Conservation (phyloP, 768 basidiomycete species). For the Xerocomellus chrysenteron region DNA sequence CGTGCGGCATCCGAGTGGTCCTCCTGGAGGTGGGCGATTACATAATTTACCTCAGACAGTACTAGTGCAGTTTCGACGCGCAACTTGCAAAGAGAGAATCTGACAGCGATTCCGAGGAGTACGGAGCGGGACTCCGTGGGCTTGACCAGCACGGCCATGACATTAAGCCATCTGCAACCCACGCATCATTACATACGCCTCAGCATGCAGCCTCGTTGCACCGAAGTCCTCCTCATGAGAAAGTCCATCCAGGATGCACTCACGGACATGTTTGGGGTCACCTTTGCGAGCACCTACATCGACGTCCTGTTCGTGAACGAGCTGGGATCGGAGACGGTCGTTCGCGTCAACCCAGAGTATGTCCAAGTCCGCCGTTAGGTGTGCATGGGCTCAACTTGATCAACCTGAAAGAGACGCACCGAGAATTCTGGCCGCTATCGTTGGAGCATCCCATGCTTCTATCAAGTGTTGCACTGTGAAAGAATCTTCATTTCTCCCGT, state of each 20-base stretch:
- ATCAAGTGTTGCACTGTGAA: conserved; percentile 23
- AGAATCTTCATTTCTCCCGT: conserved; percentile 33
- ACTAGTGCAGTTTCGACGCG: too few species aligned
- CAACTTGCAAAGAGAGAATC: neutral
- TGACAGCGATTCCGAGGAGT: neutral
- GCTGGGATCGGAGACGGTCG: conserved; percentile 21
- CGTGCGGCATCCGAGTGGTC: conserved; percentile 10
- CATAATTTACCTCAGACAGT: conserved; percentile 8
- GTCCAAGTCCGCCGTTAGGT: neutral
- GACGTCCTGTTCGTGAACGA: conserved; percentile 56
- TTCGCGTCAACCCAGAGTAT: conserved; percentile 23
- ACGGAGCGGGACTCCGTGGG: neutral
- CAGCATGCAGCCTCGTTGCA: conserved; percentile 24
- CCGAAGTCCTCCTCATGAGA: conserved; percentile 47
- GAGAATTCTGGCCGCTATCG: conserved; percentile 27
- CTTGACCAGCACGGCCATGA: conserved; percentile 2
- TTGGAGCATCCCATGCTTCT: conserved; percentile 23
- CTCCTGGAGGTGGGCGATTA: conserved; percentile 16
- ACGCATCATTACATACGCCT: conserved; percentile 26
- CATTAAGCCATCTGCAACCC: conserved; percentile 20
- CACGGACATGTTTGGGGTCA: conserved; percentile 53
- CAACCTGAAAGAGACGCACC: conserved; percentile 19
- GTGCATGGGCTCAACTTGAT: neutral
- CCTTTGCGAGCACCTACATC: conserved; percentile 49
- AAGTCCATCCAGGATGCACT: conserved; percentile 58